Conservation (phyloP, 106 monocot genomes). For the Apostasia shenzhenica region DNA sequence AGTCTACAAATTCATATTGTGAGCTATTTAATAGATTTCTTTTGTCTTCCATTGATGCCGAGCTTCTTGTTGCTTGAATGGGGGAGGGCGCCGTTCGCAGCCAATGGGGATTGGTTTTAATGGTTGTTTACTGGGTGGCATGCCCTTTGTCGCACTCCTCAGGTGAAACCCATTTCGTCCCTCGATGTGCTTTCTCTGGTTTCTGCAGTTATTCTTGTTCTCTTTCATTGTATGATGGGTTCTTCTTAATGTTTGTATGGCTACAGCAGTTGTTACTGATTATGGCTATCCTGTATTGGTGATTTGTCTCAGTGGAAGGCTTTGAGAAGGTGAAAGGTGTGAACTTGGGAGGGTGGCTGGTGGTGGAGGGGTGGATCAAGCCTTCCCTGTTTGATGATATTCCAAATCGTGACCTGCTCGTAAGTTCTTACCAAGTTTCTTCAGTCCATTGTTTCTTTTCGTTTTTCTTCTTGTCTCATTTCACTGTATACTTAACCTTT, state of each 20-base stretch:
- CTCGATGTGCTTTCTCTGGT: constrained; percentile 1
- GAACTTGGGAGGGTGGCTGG: constrained; percentile 84
- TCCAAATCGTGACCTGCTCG: constrained; percentile 89
- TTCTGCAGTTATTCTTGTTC: neutral
- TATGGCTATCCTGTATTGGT: constrained; percentile 4
- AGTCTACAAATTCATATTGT: too few relatives aligned
- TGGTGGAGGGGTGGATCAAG: constrained; percentile 82
- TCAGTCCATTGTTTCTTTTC: too few relatives aligned
- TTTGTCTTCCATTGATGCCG: constrained; percentile 1
- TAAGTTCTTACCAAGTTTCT: constrained; percentile 12
- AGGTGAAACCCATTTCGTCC: constrained; percentile 17
- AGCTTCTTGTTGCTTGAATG: neutral
- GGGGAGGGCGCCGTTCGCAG: constrained; percentile 10
- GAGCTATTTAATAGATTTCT: neutral
- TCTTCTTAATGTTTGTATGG: neutral
- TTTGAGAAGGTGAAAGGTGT: constrained; percentile 70
- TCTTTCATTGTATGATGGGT: neutral
- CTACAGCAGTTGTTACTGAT: constrained; percentile 1
- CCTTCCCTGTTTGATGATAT: constrained; percentile 78
- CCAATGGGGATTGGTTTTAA: constrained; percentile 7
- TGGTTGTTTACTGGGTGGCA: constrained; percentile 14
- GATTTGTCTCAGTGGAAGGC: constrained; percentile 32
- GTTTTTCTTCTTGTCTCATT: neutral
- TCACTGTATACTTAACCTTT: neutral
- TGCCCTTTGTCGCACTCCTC: constrained; percentile 8